Evolutionary conservation across 495 filamentous ascomycete species (phyloP), one percentile per base, ranked within the genome.

Genomic region (Pseudevernia furfuracea): DNA sequence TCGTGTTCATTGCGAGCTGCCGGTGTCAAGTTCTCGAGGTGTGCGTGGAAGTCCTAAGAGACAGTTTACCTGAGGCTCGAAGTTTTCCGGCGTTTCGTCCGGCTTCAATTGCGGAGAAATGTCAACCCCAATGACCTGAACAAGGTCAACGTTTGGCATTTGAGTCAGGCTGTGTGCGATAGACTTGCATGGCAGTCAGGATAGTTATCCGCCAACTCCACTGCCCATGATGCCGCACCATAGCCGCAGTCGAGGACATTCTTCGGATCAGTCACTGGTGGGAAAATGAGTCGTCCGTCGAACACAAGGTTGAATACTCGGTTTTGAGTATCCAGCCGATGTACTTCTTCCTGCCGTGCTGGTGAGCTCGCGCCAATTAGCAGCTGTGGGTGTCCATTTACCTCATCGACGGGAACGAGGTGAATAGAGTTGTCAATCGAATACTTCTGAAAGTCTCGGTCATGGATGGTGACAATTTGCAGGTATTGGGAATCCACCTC

Each of bases 401-500:
- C 93, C 78, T 93, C 88, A 75, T 97, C 93, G 28, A 94, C 79
- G 3, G 93, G 93, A 39, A 86, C 85, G 67, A 91, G 88, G 69
- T 91, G 92, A 67, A 87, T 84, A 43, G 77, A 78, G 64, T 89
- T 81, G 41, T 89, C 84, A 62, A 97, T 75, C 36, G 90, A 84
- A 75, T 85, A 87, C 69, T 82, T 83, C 69, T 94, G 90, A 74
- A 85, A 94, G 32, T 81, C 79, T 70, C 90, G 81, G 70, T 85
- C 84, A 69, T 89, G 80, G 68, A 89, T 76, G n/a, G 77, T 76
- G 39, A 90, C 75, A 11, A 84, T 85, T 69, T 87, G 80, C 66
- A 83, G 79, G 71, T 84, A 87, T 62, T 74, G 75, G 55, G 79
- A 76, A 76, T 89, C 83, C 67, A 92, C 76, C 59, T 78, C 76